Evolutionary conservation across 2,329 filamentous ascomycete genomes (phyloP), one percentile per base, ranked within the genome.

Genomic region (Fusarium sp.): DNA sequence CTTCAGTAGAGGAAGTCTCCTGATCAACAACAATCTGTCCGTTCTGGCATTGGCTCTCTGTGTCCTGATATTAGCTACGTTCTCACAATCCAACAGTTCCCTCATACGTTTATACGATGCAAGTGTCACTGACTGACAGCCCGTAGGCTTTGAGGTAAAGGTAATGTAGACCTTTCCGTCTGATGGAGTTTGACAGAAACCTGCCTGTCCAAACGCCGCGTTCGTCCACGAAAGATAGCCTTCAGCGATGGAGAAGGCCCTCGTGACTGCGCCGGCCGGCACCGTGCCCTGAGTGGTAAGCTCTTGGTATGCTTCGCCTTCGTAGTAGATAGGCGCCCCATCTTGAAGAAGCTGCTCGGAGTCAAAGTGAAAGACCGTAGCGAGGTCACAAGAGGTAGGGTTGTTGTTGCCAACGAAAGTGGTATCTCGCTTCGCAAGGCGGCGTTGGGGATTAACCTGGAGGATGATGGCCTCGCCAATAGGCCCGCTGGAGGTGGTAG

Each of bases 21-120:
- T n/a, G 14, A 3, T 32, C 7, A 27, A 27, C 47, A 6, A 65
- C 20, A 6, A 65, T 57, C 14, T 58, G 37, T 15, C 62, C 62
- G 2, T 65, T 58, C 20, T 58, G 62, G 17, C 62, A 65, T 40
- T 64, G 62, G 0, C 30, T 32, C 39, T 32, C 62, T 65, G 7
- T 22, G 5, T 22, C 7, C 4, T 2, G 1, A 3, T 9, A 11
- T 65, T 22, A 65, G 46, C 13, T 14, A 15, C 2, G 10, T 33
- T 11, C 6, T 6, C 2, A 8, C 20, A 7, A 15, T 14, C 3
- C 3, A 7, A 7, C 4, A 4, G 1, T 9, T 2, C 17, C 3
- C 15, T 7, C 20, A 4, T 64, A 65, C 62, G 22, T 23, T n/a
- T 48, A 4, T 63, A 65, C 1, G 32, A 59, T 14, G 8, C 41